Evolutionary conservation across 345 rosid genomes (phyloP).

Genomic region (Bretschneidera sinensis): DNA sequence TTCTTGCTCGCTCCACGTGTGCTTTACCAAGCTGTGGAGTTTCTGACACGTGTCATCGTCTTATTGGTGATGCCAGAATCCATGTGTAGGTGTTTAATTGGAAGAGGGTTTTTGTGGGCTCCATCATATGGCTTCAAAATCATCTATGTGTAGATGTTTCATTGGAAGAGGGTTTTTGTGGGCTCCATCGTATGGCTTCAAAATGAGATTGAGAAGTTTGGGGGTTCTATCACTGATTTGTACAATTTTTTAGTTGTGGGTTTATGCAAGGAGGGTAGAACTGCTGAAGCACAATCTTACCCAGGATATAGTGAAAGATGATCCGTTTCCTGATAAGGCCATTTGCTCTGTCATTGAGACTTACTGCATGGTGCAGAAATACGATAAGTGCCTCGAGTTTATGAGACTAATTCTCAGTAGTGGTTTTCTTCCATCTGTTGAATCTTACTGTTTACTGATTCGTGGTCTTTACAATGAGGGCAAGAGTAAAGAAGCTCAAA

Average conservation of each 20-base stretch:
- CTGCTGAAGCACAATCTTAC: slow-evolving; percentile 27
- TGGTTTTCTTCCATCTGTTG: slow-evolving; percentile 38
- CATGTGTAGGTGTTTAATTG: too few relatives aligned
- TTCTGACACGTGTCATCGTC: too few relatives aligned
- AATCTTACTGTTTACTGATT: slow-evolving; percentile 33
- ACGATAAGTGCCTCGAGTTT: slow-evolving; percentile 25
- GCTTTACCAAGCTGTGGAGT: too few relatives aligned
- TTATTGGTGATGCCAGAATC: too few relatives aligned
- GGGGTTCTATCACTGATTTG: slow-evolving; percentile 27
- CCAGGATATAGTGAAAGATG: slow-evolving; percentile 18
- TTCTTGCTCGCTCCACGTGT: too few relatives aligned
- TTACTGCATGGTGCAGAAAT: slow-evolving; percentile 27
- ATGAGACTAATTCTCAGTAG: slow-evolving; percentile 22
- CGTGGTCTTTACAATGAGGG: slow-evolving; percentile 33
- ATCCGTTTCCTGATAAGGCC: slow-evolving; percentile 32
- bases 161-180: too few relatives aligned
- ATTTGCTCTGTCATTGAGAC: slow-evolving; percentile 29
- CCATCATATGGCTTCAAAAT: too few relatives aligned
- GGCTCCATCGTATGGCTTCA: too few relatives aligned
- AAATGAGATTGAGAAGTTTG: slow-evolving; percentile 26
- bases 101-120: too few relatives aligned
- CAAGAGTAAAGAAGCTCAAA: slow-evolving; percentile 24
- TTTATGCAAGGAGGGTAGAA: slow-evolving; percentile 36
- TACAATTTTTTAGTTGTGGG: slow-evolving; percentile 26
- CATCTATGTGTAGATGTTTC: too few relatives aligned